phyloP scores from a whole-genome alignment of 176 grass and related monocot genomes.

The Oryza australiensis region DNA sequence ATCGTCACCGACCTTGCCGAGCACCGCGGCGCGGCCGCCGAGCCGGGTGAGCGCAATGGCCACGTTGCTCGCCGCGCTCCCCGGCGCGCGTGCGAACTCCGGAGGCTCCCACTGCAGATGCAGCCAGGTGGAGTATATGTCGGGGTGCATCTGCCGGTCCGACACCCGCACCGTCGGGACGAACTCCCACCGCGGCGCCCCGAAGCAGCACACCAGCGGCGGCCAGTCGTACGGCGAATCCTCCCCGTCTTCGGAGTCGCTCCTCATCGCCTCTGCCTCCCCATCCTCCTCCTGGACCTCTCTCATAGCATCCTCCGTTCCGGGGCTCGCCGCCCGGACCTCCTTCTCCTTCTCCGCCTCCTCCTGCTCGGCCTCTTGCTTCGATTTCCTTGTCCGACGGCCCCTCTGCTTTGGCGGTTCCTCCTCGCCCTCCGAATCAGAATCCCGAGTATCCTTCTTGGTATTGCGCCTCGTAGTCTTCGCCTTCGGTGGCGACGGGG shows the following conservation, averaged over 20 bases:
- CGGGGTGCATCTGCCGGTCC: constrained; percentile 79
- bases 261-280: constrained; percentile 4
- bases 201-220: constrained; percentile 78
- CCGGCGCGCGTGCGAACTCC: constrained; percentile 75
- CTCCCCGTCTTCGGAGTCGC: constrained; percentile 23
- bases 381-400: constrained; percentile 43
- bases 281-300: not conserved
- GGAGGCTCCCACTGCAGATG: constrained; percentile 85
- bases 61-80: constrained; percentile 77
- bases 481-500: constrained; percentile 28
- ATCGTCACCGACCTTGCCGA: constrained; percentile 88
- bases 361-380: constrained; percentile 38
- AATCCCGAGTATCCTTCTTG: constrained; percentile 22
- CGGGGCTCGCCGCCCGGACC: not conserved
- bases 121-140: constrained; percentile 73
- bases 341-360: not conserved
- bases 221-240: constrained; percentile 48
- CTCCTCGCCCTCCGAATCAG: constrained; percentile 22
- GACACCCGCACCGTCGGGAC: constrained; percentile 80
- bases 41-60: constrained; percentile 66
- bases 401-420: constrained; percentile 27
- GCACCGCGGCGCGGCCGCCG: constrained; percentile 67
- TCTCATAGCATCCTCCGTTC: not conserved
- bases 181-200: constrained; percentile 79
- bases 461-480: constrained; percentile 24